Conservation (phyloP, 768 basidiomycete genomes). For the Mycena rosella region DNA sequence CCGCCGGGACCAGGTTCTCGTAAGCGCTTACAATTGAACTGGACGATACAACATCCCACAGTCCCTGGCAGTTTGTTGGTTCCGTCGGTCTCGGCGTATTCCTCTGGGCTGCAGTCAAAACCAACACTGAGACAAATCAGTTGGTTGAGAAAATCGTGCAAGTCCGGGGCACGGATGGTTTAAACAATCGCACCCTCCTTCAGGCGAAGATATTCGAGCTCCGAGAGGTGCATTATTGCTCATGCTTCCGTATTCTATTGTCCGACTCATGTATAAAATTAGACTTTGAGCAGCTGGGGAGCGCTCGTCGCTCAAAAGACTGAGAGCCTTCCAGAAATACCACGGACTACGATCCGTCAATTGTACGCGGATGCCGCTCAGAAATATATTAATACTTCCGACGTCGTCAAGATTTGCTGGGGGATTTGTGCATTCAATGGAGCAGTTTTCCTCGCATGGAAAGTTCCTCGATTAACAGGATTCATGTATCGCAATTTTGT, state of each 20-base stretch:
- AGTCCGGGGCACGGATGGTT: neutral
- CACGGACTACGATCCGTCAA: slow-evolving; percentile 35
- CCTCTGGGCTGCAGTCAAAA: slow-evolving; percentile 29
- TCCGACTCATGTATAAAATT: neutral
- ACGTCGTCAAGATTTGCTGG: slow-evolving; percentile 62
- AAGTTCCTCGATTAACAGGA: slow-evolving; percentile 57
- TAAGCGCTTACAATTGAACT: slow-evolving; percentile 15
- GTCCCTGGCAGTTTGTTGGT: slow-evolving; percentile 18
- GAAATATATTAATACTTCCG: slow-evolving; percentile 56
- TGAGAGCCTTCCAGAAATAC: slow-evolving; percentile 13
- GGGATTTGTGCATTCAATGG: slow-evolving; percentile 63
- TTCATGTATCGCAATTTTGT: slow-evolving; percentile 67
- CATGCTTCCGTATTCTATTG: neutral
- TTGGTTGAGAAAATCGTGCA: slow-evolving; percentile 7
- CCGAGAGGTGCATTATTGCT: neutral
- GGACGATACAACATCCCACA: neutral
- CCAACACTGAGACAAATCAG: slow-evolving; percentile 25
- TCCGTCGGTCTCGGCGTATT: slow-evolving; percentile 2
- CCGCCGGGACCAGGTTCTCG: slow-evolving; percentile 20
- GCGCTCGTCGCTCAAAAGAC: neutral
- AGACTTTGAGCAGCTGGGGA: neutral
- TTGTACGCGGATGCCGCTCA: slow-evolving; percentile 49
- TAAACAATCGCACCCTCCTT: slow-evolving; percentile 7
- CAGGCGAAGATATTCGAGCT: neutral
- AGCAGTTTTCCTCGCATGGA: slow-evolving; percentile 68